Base-by-base conservation (phyloP, 257 asterid species). In the Gentiana straminea region DNA sequence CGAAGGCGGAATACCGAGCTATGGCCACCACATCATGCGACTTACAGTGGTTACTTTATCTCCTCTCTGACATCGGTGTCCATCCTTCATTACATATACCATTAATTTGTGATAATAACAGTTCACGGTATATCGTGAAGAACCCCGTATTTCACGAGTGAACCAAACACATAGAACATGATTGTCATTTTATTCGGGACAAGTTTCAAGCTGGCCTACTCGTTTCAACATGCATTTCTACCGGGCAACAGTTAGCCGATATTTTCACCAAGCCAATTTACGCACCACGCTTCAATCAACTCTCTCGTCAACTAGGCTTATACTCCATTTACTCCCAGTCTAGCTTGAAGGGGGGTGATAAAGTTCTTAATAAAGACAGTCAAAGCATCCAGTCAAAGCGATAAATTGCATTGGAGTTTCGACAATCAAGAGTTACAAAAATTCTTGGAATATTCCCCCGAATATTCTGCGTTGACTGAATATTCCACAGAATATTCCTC, bases 71-170 rank as follows among this genome's bases (percentile, higher is more conserved):
- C 7, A 32, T 53, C 0, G 7, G 7, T 5, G 7, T 53, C 7
- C 13, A 4, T 33, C n/a, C 12, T 5, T 1, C 39, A 1, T 3
- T 5, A 4, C 39, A 0, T 2, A 53, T 53, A 1, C 2, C 2
- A 13, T 12, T 53, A 4, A 33, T 8, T 33, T 53, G 57, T 53
- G 43, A 53, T 34, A 46, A 15, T 12, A 8, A 24, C 2, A n/a
- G 37, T 1, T 33, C 50, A 1, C 1, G 41, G 0, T 15, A 57
- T 8, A 57, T 57, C 35, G n/a, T 15, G 3, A 37, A 8, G 15
- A 57, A 57, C 33, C 62, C n/a, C 3, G 52, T 57, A 2, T 57
- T 57, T 8, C 52, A 57, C 7, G 51, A 57, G 15, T 3, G 52
- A 12, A 57, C 52, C 0, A 57, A 57, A 44, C 62, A 43, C 33